Evolutionary conservation across 2,329 filamentous ascomycete genomes (phyloP).

Genomic region (Grosmannia clavigera): DNA sequence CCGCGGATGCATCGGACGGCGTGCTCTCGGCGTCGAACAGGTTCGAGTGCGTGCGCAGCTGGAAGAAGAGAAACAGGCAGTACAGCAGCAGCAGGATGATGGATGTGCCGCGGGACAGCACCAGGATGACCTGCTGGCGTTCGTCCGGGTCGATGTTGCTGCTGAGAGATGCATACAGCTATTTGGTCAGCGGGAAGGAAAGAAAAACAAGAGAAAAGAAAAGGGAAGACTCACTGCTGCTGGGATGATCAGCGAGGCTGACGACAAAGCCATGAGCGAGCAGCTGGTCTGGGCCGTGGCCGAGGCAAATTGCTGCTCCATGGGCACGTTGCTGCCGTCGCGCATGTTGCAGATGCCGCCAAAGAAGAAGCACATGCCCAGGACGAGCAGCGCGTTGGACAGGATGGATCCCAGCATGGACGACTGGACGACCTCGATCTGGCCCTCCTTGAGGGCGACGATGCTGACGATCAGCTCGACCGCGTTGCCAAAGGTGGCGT

Average conservation of each 20-base stretch:
- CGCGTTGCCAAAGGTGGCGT: slow-evolving; percentile 69
- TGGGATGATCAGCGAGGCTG: slow-evolving; percentile 67
- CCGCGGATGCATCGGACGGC: slow-evolving; percentile 7
- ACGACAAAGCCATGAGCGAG: slow-evolving; percentile 63
- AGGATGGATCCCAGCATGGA: slow-evolving; percentile 86
- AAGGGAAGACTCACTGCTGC: slow-evolving; percentile 38
- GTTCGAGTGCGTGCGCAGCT: slow-evolving; percentile 60
- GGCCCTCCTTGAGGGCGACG: slow-evolving; percentile 69
- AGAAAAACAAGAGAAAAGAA: background rate
- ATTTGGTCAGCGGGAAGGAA: background rate
- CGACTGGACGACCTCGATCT: slow-evolving; percentile 85
- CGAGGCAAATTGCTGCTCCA: slow-evolving; percentile 60
- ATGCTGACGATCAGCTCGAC: slow-evolving; percentile 80
- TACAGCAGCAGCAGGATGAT: slow-evolving; percentile 66
- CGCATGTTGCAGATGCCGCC: slow-evolving; percentile 55
- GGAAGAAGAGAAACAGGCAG: slow-evolving; percentile 65
- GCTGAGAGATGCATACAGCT: slow-evolving; percentile 54
- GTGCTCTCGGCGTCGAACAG: slow-evolving; percentile 50
- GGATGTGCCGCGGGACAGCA: slow-evolving; percentile 63
- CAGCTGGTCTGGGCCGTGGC: slow-evolving; percentile 68
- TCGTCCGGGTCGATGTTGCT: slow-evolving; percentile 27
- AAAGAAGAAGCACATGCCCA: slow-evolving; percentile 81
- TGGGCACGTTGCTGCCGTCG: slow-evolving; percentile 41
- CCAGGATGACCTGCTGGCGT: slow-evolving; percentile 45
- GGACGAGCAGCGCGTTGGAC: slow-evolving; percentile 75